Conservation (phyloP, 1,284 basidiomycete genomes). For the Pyrrhoderma noxium region DNA sequence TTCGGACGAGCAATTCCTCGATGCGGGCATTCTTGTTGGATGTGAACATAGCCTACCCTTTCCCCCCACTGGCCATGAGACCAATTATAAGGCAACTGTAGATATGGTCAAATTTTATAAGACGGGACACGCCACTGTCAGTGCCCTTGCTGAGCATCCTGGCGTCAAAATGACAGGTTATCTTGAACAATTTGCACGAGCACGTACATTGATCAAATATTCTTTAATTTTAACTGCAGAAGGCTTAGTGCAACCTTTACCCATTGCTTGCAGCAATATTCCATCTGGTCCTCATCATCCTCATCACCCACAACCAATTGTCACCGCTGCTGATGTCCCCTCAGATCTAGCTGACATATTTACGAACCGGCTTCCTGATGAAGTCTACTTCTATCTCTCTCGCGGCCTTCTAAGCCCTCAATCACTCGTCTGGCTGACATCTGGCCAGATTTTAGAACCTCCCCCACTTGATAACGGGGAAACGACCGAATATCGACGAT, state of each 20-base stretch:
- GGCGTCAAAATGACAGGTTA: slow-evolving; percentile 74
- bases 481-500: slow-evolving; percentile 88
- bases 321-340: slow-evolving; percentile 83
- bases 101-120: slow-evolving; percentile 90
- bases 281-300: slow-evolving; percentile 44
- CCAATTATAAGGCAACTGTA: slow-evolving; percentile 74
- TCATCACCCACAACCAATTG: slow-evolving; percentile 54
- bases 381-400: slow-evolving; percentile 94
- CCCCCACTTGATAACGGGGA: slow-evolving; percentile 95
- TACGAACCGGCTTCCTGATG: slow-evolving; percentile 90
- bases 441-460: slow-evolving; percentile 77
- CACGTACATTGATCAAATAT: slow-evolving; percentile 89
- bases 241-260: slow-evolving; percentile 83
- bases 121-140: slow-evolving; percentile 75
- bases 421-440: slow-evolving; percentile 86
- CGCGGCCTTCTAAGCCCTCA: slow-evolving; percentile 84
- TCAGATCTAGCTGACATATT: slow-evolving; percentile 92
- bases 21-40: slow-evolving; percentile 87
- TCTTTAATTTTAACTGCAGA: slow-evolving; percentile 88
- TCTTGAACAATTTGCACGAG: slow-evolving; percentile 83
- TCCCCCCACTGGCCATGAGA: slow-evolving; percentile 75
- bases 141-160: slow-evolving; percentile 70
- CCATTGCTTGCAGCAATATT: slow-evolving; percentile 45
- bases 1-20: slow-evolving; percentile 89
- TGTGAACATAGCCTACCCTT: slow-evolving; percentile 84